Base-by-base conservation (phyloP, 1,284 basidiomycete species). In the Moniliophthora roreri region DNA sequence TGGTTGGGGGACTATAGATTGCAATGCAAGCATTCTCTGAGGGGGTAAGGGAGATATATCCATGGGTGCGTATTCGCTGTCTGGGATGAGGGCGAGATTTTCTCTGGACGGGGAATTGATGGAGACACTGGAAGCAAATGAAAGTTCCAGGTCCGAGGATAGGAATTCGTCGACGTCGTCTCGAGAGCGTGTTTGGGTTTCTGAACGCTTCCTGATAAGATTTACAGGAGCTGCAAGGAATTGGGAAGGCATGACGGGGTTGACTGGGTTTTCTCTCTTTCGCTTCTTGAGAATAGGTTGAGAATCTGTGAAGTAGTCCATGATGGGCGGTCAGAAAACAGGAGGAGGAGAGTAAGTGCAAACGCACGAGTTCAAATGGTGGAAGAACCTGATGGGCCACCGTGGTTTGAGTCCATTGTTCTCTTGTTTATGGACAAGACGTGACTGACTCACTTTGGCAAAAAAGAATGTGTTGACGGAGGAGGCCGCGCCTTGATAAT, bases 101-200 rank as follows among this genome's bases (percentile, higher is more conserved):
- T 78, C 72, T 48, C 70, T 76, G 9, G 80, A 74, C 35, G 89
- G 86, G 23, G 88, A 89, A 63, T 87, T 78, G 42, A 91, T 71
- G 6, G 89, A 91, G 67, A 91, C 84, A 58, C 79, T 88, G 24
- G 88, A 89, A 11, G 87, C 87, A 64, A 91, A 91, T 15, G 89
- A 91, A 39, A 83, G 73, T 64, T 91, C 89, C 41, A 91, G 77
- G 62, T 89, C 85, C 11, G 84, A 86, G 24, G 82, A 82, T 44
- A 85, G 75, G 65, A 84, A 85, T 39, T 85, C 80, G 56, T 89
- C 83, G 50, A 82, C 66, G 51, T 87, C 82, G 62, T 81, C 76
- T 53, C 66, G 69, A 44, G 68, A 63, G 40, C 66, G 69, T 46
- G 65, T 69, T 58, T 63, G 67, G 67, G 54, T 69, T 67, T 60